Base-by-base conservation (phyloP, 371 early-diverging fungal genomes). In the Apophysomyces ossiformis region DNA sequence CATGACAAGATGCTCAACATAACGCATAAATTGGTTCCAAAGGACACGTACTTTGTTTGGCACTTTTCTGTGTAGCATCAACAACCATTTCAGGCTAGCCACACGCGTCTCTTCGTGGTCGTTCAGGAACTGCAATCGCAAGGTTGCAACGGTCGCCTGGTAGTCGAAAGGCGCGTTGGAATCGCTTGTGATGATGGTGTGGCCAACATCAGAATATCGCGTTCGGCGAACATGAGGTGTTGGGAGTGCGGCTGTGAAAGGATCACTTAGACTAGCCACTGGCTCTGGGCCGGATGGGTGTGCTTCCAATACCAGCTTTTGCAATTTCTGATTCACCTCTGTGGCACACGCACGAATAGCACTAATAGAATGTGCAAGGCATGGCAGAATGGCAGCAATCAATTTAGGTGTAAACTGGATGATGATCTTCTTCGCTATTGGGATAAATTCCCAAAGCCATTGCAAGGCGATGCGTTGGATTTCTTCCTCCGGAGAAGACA, bases 21-120 rank as follows among this genome's bases (percentile, higher is more conserved):
- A 26, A 26, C 32, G 32, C 32, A 26, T 26, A 0, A 3, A 2
- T 0, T 26, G 32, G 32, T 2, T 26, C 47, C 46, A 50, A 38
- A n/a, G 15, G 11, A 9, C 37, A 15, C n/a, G 37, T 67, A 85
- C 86, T 77, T 85, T 84, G 61, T 84, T 84, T 0, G 97, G 95
- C 12, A 92, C 90, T 67, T 94, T 95, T 60, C 87, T 88, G 68
- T 97, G 97, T 38, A 97, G 77, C 90, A 96, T 93, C 11, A 95
- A 69, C 18, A 97, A 75, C 98, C 98, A 97, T 47, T 94, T 95
- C 70, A 97, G 71, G 37, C 92, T 89, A 0, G 92, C 93, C 8
- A 94, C 86, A 35, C 96, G 82, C 0, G 98, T 94, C 62, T 91
- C 91, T 71, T 96, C 96, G 58, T 92, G 88, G 61, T 90, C 92